Conservation (phyloP, 176 grass and related monocot species). For the Lolium perenne region DNA sequence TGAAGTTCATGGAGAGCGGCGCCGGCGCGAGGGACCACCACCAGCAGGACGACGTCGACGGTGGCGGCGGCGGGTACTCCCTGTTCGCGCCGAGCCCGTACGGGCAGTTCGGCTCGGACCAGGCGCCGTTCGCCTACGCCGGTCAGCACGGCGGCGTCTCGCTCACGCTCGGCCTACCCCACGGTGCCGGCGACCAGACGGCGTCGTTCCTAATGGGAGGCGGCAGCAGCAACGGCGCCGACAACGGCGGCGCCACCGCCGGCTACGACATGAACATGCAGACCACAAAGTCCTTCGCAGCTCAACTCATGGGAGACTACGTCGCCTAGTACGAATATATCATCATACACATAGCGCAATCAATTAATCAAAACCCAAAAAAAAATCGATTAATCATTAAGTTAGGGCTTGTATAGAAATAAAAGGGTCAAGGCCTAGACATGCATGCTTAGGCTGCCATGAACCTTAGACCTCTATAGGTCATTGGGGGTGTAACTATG, state of each 20-base stretch:
- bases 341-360: not conserved
- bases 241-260: conserved; percentile 18
- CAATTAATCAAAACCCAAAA: conserved; percentile 28
- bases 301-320: conserved; percentile 87
- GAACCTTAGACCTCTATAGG: too few species aligned
- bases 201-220: conserved; percentile 67
- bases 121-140: conserved; percentile 70
- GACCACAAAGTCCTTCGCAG: conserved; percentile 76
- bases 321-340: conserved; percentile 51
- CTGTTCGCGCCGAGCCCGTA: conserved; percentile 52
- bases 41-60: conserved; percentile 9
- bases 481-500: conserved; percentile 54
- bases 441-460: conserved; percentile 40
- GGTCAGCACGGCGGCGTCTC: conserved; percentile 80
- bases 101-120: conserved; percentile 62
- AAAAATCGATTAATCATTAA: conserved; percentile 32
- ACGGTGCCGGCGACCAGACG: conserved; percentile 65
- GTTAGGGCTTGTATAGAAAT: conserved; percentile 77
- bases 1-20: conserved; percentile 94
- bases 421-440: conserved; percentile 35
- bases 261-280: conserved; percentile 89
- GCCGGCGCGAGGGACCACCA: conserved; percentile 46
- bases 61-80: conserved; percentile 46
- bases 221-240: conserved; percentile 48
- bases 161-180: conserved; percentile 87